phyloP scores from a whole-genome alignment of 192 early-diverging fungal genomes.

The Backusella sp. region DNA sequence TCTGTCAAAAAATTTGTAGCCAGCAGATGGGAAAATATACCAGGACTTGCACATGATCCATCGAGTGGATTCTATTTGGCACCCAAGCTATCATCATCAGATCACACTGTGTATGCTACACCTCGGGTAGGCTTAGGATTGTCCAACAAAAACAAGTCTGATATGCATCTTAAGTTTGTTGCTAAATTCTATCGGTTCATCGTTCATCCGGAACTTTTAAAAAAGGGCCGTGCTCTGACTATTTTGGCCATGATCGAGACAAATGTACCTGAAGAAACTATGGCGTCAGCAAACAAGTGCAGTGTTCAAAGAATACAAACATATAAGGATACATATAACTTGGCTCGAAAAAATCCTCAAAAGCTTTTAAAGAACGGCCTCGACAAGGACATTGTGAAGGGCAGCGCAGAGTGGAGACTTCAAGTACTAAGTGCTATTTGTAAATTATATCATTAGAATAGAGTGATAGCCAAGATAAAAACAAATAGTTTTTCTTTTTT shows the following conservation, averaged over 20 bases:
- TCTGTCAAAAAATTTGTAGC: constrained; percentile 13
- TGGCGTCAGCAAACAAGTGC: background rate
- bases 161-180: constrained; percentile 13
- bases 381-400: constrained; percentile 14
- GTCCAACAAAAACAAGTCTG: constrained; percentile 3
- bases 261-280: background rate
- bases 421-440: constrained; percentile 18
- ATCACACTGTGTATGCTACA: constrained; percentile 7
- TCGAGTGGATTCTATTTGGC: constrained; percentile 2
- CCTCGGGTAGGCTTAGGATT: constrained; percentile 24
- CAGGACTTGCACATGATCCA: background rate
- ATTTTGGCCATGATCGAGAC: constrained; percentile 1
- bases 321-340: constrained; percentile 13
- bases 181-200: constrained; percentile 26
- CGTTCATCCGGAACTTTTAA: constrained; percentile 14
- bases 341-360: background rate
- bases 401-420: constrained; percentile 9
- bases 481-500: too few species aligned
- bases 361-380: constrained; percentile 2
- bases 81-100: background rate
- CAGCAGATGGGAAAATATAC: background rate
- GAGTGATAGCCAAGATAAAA: background rate
- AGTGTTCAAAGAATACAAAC: background rate
- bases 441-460: constrained; percentile 1
- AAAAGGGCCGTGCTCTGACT: constrained; percentile 34